Evolutionary conservation across 768 basidiomycete species (phyloP).

Genomic region (Megacollybia marginata): DNA sequence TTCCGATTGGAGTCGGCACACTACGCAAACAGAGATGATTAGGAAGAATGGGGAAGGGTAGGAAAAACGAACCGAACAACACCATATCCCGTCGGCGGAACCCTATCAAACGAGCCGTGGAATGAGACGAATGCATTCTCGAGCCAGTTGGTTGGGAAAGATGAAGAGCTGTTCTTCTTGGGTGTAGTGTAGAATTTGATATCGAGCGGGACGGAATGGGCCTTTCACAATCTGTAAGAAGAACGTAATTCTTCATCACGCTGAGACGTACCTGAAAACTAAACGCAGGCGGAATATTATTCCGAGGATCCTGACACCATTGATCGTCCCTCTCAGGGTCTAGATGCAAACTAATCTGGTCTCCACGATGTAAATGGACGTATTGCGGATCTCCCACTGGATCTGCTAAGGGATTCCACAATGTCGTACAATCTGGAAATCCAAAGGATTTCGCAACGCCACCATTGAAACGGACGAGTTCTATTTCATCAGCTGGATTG

Average conservation of each 20-base stretch:
- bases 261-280: slow-evolving; percentile 31
- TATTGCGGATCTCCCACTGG: slow-evolving; percentile 32
- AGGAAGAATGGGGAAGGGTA: background rate
- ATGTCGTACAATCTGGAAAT: slow-evolving; percentile 35
- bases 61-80: slow-evolving; percentile 26
- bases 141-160: slow-evolving; percentile 17
- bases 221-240: slow-evolving; percentile 23
- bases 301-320: slow-evolving; percentile 24
- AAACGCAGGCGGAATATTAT: slow-evolving; percentile 30
- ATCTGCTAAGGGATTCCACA: slow-evolving; percentile 36
- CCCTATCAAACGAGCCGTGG: slow-evolving; percentile 34
- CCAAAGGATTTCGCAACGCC: slow-evolving; percentile 22
- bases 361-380: slow-evolving; percentile 20
- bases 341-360: slow-evolving; percentile 31
- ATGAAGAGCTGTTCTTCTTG: too few species aligned
- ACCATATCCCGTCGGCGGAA: slow-evolving; percentile 39
- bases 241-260: too few species aligned
- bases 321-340: slow-evolving; percentile 22
- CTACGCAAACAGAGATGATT: slow-evolving; percentile 9
- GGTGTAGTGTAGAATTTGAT: slow-evolving; percentile 29
- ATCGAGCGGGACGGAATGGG: slow-evolving; percentile 40
- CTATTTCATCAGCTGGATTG: slow-evolving; percentile 35
- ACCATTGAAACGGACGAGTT: slow-evolving; percentile 15
- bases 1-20: slow-evolving; percentile 14
- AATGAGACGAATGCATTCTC: slow-evolving; percentile 36